Evolutionary conservation across 225 moss, liverwort and hornwort species (phyloP).

Genomic region (Physcomitrium patens): DNA sequence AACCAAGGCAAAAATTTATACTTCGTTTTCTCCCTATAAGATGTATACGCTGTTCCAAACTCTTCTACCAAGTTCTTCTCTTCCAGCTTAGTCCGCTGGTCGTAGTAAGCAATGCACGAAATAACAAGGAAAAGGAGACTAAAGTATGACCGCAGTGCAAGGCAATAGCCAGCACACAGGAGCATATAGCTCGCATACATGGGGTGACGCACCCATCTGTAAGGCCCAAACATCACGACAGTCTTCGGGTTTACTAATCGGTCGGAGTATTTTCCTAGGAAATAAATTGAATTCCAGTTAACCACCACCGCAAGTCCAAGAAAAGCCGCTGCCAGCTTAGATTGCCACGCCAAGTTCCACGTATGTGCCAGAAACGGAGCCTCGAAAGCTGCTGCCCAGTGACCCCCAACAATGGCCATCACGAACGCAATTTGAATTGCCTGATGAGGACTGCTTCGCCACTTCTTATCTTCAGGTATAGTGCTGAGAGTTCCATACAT

Average conservation of each 20-base stretch:
- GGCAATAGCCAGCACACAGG: constrained; percentile 80
- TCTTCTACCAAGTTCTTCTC: constrained; percentile 67
- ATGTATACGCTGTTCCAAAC: constrained; percentile 72
- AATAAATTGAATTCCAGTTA: constrained; percentile 79
- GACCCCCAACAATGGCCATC: constrained; percentile 50
- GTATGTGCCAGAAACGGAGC: constrained; percentile 49
- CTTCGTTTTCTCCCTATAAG: constrained; percentile 61
- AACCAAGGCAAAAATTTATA: constrained; percentile 77
- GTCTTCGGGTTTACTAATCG: constrained; percentile 72
- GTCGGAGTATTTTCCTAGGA: constrained; percentile 83
- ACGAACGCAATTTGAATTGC: constrained; percentile 55
- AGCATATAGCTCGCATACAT: constrained; percentile 92
- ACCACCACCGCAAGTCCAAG: constrained; percentile 61
- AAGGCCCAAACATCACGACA: constrained; percentile 95
- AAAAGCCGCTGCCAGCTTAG: constrained; percentile 32
- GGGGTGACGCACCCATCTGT: constrained; percentile 86
- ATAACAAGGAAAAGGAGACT: constrained; percentile 66
- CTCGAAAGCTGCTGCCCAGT: constrained; percentile 70
- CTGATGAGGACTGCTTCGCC: constrained; percentile 49
- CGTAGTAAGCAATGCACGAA: constrained; percentile 71
- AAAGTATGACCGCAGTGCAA: constrained; percentile 76
- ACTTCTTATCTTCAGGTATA: constrained; percentile 54
- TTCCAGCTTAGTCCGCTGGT: constrained; percentile 81
- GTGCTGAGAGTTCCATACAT: constrained; percentile 50
- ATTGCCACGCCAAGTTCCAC: constrained; percentile 78